Evolutionary conservation across 1,284 basidiomycete genomes (phyloP), one percentile per base, ranked within the genome.

Genomic region (Naganishia liquefaciens): DNA sequence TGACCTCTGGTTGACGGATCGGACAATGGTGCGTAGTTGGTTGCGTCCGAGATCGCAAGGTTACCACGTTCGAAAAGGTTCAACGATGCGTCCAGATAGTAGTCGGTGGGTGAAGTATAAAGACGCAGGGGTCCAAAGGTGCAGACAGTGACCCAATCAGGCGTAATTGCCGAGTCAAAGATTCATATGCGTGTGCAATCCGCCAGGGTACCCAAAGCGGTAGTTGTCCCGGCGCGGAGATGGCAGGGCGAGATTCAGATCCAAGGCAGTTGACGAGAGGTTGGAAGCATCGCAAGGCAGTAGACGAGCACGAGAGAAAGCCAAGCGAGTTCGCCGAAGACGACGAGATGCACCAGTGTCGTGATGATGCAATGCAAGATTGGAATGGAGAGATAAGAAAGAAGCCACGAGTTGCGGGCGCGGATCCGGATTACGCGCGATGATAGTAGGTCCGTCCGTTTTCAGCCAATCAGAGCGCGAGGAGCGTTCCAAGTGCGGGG

Each of bases 1-100:
- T 74, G 60, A 54, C 70, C 37, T 66, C 74, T 73, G 65, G 28
- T 51, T 53, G 37, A 17, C 13, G 51, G 9, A 21, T 27, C 33
- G 51, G 1, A 47, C 15, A 21, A 19, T 27, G 2, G 47, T 49
- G 49, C 17, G 25, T 51, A n/a, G 17, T 51, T 7, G 11, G 49
- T 13, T 28, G 19, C 25, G 27, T 19, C 10, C 23, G 17, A n/a
- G n/a, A 17, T 40, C 21, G 50, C 19, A 17, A 54, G n/a, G 53
- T 27, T n/a, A n/a, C 9, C 33, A 23, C 30, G n/a, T 25, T 30
- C n/a, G 21, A 4, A 30, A 19, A 9, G 27, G 11, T 53, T 30
- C 51, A 53, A 27, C 30, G 51, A n/a, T 53, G 25, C 30, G 51
- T 53, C 21, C 25, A 21, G 51, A 53, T 7, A 37, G 33, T 37